Base-by-base conservation (phyloP, 2,329 filamentous ascomycete genomes). In the Macrophomina pseudophaseolina region DNA sequence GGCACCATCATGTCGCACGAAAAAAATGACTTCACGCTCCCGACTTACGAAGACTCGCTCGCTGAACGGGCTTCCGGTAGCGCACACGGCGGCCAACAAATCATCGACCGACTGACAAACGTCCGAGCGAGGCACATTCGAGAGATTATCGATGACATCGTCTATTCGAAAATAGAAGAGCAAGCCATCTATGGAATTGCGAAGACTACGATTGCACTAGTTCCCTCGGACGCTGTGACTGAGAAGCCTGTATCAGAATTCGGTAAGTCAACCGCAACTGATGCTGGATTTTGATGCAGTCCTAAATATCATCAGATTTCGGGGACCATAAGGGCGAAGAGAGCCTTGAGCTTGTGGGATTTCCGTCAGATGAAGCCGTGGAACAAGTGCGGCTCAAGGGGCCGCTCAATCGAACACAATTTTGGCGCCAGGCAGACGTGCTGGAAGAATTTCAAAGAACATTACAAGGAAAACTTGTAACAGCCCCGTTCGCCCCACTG, bases 361-460 rank as follows among this genome's bases (percentile, higher is more conserved):
- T 82, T 60, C 71, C 77, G 1, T 75, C 74, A 12, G 76, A 77
- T 18, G 80, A 80, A 64, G 72, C 77, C 33, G 76, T 80, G 3
- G 73, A 77, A 44, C 71, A 82, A 18, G 72, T 83, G 32, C 71
- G 76, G 4, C 72, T 84, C 0, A 71, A 75, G 23, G 80, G 79
- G 5, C 71, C 76, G 35, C 76, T 81, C 59, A 78, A 82, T 58
- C 72, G 71, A 1, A 73, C 79, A 7, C 79, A 80, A 65, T 83
- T 83, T 66, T 83, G 81, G 80, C 74, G 75, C 44, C 75, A 79
- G 18, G 75, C 75, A 7, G 74, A 72, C n/a, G 77, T 82, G 1
- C 70, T 83, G 8, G 70, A 74, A 30, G 81, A 83, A 67, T 66
- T 84, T 66, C 75, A 78, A 59, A 67, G 71, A 4, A 70, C 74